phyloP scores from a whole-genome alignment of 176 grass and related monocot genomes.

The Eragrostis curvula region DNA sequence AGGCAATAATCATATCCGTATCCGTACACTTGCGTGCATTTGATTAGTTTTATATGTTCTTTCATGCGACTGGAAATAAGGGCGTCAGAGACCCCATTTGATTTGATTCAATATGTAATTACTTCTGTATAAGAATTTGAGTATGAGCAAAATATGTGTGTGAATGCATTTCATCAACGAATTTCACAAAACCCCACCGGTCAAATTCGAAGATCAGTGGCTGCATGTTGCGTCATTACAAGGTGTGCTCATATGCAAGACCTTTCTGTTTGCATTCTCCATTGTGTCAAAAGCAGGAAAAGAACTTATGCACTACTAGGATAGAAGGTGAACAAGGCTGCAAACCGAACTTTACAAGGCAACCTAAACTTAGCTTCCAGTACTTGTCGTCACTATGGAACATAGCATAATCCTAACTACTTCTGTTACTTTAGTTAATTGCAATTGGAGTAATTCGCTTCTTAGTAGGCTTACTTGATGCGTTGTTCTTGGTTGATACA shows the following conservation, averaged over 20 bases:
- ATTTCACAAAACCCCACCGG: neutral
- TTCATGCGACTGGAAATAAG: slow-evolving; percentile 52
- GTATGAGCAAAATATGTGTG: slow-evolving; percentile 4
- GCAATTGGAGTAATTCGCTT: slow-evolving; percentile 76
- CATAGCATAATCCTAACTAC: slow-evolving; percentile 41
- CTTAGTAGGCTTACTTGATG: slow-evolving; percentile 72
- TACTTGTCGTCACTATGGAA: slow-evolving; percentile 34
- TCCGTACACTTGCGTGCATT: slow-evolving; percentile 15
- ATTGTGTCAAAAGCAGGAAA: slow-evolving; percentile 10
- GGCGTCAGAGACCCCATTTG: slow-evolving; percentile 34
- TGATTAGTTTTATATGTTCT: slow-evolving; percentile 41
- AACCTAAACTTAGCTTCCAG: slow-evolving; percentile 26
- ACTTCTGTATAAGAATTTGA: slow-evolving; percentile 31
- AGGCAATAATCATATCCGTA: slow-evolving; percentile 8
- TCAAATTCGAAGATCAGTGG: neutral
- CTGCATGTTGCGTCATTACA: slow-evolving; percentile 1
- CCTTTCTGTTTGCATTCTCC: slow-evolving; percentile 2
- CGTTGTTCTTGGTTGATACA: slow-evolving; percentile 38
- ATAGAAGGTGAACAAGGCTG: slow-evolving; percentile 5
- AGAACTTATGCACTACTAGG: neutral
- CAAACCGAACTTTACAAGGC: slow-evolving; percentile 50
- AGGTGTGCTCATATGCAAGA: slow-evolving; percentile 16
- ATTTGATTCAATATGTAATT: slow-evolving; percentile 31
- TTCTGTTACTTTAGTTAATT: slow-evolving; percentile 56
- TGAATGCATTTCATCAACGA: neutral